Evolutionary conservation across 768 basidiomycete genomes (phyloP), one percentile per base, ranked within the genome.

Genomic region (Plicaturopsis crispa): DNA sequence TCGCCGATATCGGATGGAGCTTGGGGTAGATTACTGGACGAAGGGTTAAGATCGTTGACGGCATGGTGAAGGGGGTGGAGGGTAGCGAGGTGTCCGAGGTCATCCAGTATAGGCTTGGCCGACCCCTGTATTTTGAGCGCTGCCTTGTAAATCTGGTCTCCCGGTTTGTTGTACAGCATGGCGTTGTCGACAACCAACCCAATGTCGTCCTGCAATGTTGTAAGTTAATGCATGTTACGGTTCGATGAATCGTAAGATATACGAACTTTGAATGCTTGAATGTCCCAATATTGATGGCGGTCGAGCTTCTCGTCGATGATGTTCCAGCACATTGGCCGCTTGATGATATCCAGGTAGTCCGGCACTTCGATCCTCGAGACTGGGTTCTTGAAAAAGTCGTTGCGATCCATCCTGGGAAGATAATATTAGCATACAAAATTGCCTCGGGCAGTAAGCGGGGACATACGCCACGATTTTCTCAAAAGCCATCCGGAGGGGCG

Each of bases 331-430:
- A 96, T 96, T 0, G 96, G 96, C 3, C 71, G 65, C 49, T 78
- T 71, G 51, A 99, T 72, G 24, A 96, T 67, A 33, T 89, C 83
- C 51, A 84, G 90, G 55, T 99, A 99, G 52, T 97, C 93, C 1
- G 86, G 87, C 0, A 93, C 89, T 28, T 84, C 76, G 1, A 61
- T 63, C 47, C 67, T 79, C 30, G 79, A 82, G 24, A 97, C 91
- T 0, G 93, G 90, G 43, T 81, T 75, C 42, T 76, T 75, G 62
- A 98, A 98, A 44, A 79, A 70, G 31, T 80, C 81, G 4, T 72
- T 63, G 13, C 75, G 72, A 53, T 97, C 92, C 34, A 74, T 52
- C 6, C 91, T 94, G 48, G 4, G 28, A 28, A n/a, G 6, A 33
- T 5, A 20, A 24, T 32, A 24, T 53, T 39, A 48, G 46, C 39